Percentiles rank a stretch among this genome's conserved stretches.
These are phyloP conservation scores for Lichtheimia ramosa DNA, from an alignment of 371 early-diverging fungal genomes.

Conservation along the genomic window DNA sequence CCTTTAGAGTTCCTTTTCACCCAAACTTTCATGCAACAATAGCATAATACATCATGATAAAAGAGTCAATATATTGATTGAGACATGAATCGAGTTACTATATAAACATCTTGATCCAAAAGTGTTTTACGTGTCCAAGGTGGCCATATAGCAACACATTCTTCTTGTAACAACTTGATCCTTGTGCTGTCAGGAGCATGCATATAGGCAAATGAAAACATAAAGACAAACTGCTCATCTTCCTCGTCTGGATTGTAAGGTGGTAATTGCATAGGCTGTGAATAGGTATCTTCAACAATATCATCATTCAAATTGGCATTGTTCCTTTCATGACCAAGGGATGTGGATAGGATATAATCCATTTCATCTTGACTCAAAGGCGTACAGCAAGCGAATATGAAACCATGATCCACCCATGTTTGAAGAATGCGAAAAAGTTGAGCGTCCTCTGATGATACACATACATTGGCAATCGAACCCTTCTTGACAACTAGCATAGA, in stretches of 20 bases:
- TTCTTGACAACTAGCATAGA: not conserved
- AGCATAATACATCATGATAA: too few relatives aligned
- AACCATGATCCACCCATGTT: slow-evolving; percentile 1
- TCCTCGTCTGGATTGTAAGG: slow-evolving; percentile 1
- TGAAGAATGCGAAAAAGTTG: slow-evolving; percentile 1
- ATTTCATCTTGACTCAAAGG: not conserved
- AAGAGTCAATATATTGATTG: not conserved
- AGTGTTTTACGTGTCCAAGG: not conserved
- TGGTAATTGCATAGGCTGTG: slow-evolving; percentile 1
- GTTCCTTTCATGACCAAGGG: not conserved
- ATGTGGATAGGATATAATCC: not conserved
- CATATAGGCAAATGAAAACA: slow-evolving; percentile 9
- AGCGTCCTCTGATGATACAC: not conserved
- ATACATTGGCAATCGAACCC: not conserved
- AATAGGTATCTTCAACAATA: not conserved
- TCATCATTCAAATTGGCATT: not conserved
- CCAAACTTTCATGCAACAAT: too few relatives aligned
- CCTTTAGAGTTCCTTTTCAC: too few relatives aligned
- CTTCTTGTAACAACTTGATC: not conserved
- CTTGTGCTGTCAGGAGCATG: not conserved
- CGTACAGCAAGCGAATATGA: slow-evolving; percentile 1
- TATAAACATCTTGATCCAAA: not conserved
- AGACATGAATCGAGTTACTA: slow-evolving; percentile 3
- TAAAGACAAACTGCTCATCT: not conserved
- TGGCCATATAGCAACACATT: slow-evolving; percentile 7